Evolutionary conservation across 2,329 filamentous ascomycete genomes (phyloP).

Genomic region (Fusarium nurragi): DNA sequence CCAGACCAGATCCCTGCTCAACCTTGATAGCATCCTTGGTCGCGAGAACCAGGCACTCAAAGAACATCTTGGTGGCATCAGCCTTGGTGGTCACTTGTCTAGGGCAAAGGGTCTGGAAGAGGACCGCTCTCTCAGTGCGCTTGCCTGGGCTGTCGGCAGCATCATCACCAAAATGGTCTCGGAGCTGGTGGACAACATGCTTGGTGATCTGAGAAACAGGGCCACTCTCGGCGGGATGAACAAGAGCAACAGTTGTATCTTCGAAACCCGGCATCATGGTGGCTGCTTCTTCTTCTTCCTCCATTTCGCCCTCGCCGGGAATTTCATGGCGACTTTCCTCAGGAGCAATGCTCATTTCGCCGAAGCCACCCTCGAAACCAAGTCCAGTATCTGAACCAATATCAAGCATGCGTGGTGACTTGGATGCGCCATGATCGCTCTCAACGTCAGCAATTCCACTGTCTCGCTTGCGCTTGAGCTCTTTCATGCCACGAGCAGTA

Average conservation of each 20-base stretch:
- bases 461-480: constrained; percentile 93
- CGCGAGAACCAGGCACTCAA: constrained; percentile 92
- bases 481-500: constrained; percentile 76
- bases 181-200: constrained; percentile 92
- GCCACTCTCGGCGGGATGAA: constrained; percentile 84
- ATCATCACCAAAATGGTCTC: constrained; percentile 83
- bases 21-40: constrained; percentile 99
- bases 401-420: constrained; percentile 72
- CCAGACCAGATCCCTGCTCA: constrained; percentile 82
- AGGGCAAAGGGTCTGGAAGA: constrained; percentile 92
- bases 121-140: constrained; percentile 78
- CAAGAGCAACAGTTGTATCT: constrained; percentile 77
- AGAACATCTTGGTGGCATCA: constrained; percentile 99
- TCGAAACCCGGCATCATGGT: constrained; percentile 73
- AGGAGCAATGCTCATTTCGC: constrained; percentile 61
- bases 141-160: constrained; percentile 74
- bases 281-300: constrained; percentile 52
- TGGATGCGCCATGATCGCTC: constrained; percentile 69
- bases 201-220: constrained; percentile 92
- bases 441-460: constrained; percentile 85
- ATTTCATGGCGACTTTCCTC: constrained; percentile 74
- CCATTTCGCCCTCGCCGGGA: constrained; percentile 63
- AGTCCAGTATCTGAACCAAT: constrained; percentile 73
- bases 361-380: constrained; percentile 57
- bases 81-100: constrained; percentile 82